A percentile compares a stretch with the other conserved stretches of the same genome.
Evolutionary conservation across 2,329 filamentous ascomycete species (phyloP).

Genomic region (Trichoderma sp.): DNA sequence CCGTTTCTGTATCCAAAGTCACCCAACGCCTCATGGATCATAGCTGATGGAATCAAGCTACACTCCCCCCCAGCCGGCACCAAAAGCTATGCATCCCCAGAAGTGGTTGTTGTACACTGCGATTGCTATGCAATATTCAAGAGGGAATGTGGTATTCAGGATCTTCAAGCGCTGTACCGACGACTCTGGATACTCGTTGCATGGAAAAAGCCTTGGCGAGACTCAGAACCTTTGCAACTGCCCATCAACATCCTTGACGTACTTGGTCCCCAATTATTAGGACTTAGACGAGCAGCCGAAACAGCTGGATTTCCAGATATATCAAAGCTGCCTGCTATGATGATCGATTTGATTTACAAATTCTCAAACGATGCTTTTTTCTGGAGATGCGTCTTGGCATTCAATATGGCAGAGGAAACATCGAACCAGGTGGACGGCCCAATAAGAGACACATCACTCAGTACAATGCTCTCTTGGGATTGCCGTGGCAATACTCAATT

Average conservation of each 20-base stretch:
- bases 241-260: background rate
- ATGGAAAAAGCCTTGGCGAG: background rate
- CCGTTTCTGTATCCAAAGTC: too few species aligned
- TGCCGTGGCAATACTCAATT: background rate
- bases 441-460: too few species aligned
- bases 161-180: background rate
- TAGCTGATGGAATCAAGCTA: too few species aligned
- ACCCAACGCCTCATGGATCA: too few species aligned
- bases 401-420: background rate
- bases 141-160: background rate
- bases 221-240: background rate
- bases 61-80: too few species aligned
- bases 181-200: background rate
- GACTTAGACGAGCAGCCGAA: background rate
- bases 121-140: too few species aligned
- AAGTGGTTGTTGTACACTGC: too few species aligned
- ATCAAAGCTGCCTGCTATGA: background rate
- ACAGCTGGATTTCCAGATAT: background rate
- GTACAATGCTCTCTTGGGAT: too few species aligned
- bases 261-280: too few species aligned
- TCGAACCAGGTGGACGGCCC: background rate
- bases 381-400: background rate
- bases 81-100: too few species aligned
- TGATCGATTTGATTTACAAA: background rate
- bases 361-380: background rate